phyloP scores from a whole-genome alignment of 2,329 filamentous ascomycete genomes.

The Colletotrichum gloeosporioides region DNA sequence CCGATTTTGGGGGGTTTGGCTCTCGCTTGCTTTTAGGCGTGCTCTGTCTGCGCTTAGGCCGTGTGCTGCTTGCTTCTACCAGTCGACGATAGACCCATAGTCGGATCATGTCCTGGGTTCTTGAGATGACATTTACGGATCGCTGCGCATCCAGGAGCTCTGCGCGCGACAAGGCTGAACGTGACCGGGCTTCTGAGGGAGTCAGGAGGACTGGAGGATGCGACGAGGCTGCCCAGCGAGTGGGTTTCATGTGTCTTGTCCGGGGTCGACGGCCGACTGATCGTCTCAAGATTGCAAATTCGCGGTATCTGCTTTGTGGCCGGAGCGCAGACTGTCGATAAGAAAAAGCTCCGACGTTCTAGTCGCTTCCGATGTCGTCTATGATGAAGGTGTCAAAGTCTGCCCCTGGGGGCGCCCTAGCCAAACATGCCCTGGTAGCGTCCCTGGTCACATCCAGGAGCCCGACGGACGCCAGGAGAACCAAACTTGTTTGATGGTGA shows the following conservation, averaged over 20 bases:
- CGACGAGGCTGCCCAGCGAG: slow-evolving; percentile 3
- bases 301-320: neutral
- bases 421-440: neutral
- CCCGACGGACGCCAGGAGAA: neutral
- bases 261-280: neutral
- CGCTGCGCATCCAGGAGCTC: neutral
- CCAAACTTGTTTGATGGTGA: neutral
- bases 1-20: neutral
- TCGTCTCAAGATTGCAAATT: slow-evolving; percentile 27
- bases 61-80: neutral
- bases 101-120: neutral
- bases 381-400: neutral
- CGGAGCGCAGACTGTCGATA: neutral
- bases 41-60: neutral
- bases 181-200: neutral
- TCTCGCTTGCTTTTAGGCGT: neutral
- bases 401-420: neutral
- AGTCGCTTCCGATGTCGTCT: neutral
- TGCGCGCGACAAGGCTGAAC: slow-evolving; percentile 4
- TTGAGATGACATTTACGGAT: neutral
- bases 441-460: slow-evolving; percentile 2
- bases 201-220: neutral
- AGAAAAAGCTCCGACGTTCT: neutral
- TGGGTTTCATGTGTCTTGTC: slow-evolving; percentile 11
- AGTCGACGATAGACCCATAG: slow-evolving; percentile 3